Evolutionary conservation across 2,329 filamentous ascomycete genomes (phyloP), one percentile per base, ranked within the genome.

Genomic region (Emericellopsis cladophorae): DNA sequence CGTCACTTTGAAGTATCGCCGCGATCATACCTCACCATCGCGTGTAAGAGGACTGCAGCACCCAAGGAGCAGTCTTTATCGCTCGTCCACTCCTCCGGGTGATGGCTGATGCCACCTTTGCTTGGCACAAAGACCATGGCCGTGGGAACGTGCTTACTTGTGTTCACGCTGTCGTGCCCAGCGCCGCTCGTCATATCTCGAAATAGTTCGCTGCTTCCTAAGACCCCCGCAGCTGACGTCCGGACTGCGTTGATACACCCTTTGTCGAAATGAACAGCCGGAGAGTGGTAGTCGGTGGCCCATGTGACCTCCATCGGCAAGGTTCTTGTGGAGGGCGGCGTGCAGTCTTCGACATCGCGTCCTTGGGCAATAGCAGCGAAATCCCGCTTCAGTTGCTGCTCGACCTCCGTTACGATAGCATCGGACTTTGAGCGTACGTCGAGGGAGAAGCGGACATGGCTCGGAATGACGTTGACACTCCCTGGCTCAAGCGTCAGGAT

Each of bases 171-270:
- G 46, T 64, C 61, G 34, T 64, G 61, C 4, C 58, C 57, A 3
- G 61, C 61, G 16, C 61, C 61, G 43, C 60, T 64, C 5, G 55
- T 55, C 4, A 66, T 51, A 7, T 54, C 49, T 16, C 37, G 44
- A 51, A 48, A 55, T 29, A 45, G 65, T 50, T 64, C 57, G 16
- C 65, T 52, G 35, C 72, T 68, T 1, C 76, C 70, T 7, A 77
- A 61, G 3, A 67, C 67, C 32, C 57, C 57, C 0, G 78, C 76
- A 29, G 78, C 74, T 37, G 70, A 61, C 9, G 26, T 9, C 43
- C 71, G 64, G 2, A 85, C 78, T 18, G 77, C 80, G 5, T 64
- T 55, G 40, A 86, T 79, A 49, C 81, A 85, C 46, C 79, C 74
- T 1, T 68, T 57, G 46, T 84, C 68, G 54, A 87, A 87, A 21